phyloP scores from a whole-genome alignment of 768 basidiomycete species.

The Naganishia vaughanmartiniae region DNA sequence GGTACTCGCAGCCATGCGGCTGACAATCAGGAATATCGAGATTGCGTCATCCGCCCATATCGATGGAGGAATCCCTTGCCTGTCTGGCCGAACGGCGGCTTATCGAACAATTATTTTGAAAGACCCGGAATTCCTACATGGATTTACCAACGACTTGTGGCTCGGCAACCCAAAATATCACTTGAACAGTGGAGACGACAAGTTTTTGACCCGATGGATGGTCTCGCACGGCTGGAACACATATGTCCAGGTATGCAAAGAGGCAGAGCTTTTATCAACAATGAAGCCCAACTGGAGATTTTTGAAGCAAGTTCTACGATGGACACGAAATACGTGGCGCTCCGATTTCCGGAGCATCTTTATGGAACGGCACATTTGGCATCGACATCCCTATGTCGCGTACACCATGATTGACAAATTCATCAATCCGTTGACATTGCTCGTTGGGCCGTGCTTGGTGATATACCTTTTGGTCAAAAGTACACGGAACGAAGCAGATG shows the following conservation, averaged over 20 bases:
- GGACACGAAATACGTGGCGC: slow-evolving; percentile 93
- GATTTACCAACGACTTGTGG: slow-evolving; percentile 93
- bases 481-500: slow-evolving; percentile 56
- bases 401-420: slow-evolving; percentile 74
- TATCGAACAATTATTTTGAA: slow-evolving; percentile 92
- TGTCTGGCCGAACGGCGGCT: slow-evolving; percentile 88
- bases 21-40: slow-evolving; percentile 91
- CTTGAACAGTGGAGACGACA: slow-evolving; percentile 89
- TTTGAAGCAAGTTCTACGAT: slow-evolving; percentile 85
- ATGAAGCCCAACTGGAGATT: slow-evolving; percentile 98
- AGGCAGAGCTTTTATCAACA: slow-evolving; percentile 72
- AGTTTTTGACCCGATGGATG: slow-evolving; percentile 95
- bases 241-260: slow-evolving; percentile 62
- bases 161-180: slow-evolving; percentile 75
- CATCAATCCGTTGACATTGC: slow-evolving; percentile 64
- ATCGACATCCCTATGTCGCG: slow-evolving; percentile 74
- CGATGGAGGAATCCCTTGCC: slow-evolving; percentile 85
- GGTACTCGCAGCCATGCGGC: slow-evolving; percentile 85
- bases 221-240: slow-evolving; percentile 92
- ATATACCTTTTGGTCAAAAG: slow-evolving; percentile 73
- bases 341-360: slow-evolving; percentile 84
- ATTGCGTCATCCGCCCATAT: slow-evolving; percentile 85
- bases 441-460: slow-evolving; percentile 78
- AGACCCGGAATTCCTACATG: slow-evolving; percentile 86
- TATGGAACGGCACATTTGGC: slow-evolving; percentile 84